Base-by-base conservation (phyloP, 225 moss, liverwort and hornwort species). In the Antitrichia curtipendula region DNA sequence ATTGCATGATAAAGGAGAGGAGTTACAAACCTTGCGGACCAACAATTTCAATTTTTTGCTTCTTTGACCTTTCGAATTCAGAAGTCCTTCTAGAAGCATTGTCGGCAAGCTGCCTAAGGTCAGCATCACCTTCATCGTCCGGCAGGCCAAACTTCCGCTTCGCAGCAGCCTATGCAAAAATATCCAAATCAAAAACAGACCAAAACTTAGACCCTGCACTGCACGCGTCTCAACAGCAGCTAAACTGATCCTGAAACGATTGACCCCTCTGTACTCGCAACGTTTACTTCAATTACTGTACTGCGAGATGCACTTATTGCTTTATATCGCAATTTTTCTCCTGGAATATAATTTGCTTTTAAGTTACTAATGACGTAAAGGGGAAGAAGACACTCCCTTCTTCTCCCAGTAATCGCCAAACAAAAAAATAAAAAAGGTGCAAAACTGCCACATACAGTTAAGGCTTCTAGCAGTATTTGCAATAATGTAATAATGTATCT, bases 51-150 rank as follows among this genome's bases (percentile, higher is more conserved):
- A 57, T 47, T 87, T 86, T 92, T 74, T 86, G 89, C 75, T 91
- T 94, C 85, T 96, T 98, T 54, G 85, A 86, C 50, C 88, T 90
- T 84, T 95, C 96, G 82, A 98, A 98, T 83, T 97, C 96, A 74
- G 89, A 91, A 75, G 84, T 87, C 82, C 91, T 93, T 74, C 88
- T 84, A 8, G 72, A 92, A 59, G 98, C 97, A 86, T 95, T 91
- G 87, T 89, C 87, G 15, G 94, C 93, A 84, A 98, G 95, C 88
- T 95, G 91, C 43, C 79, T 84, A 76, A 98, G 87, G 38, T 92
- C 96, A 58, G 49, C 88, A 60, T 93, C 95, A 64, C 90, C 97
- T 60, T 95, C 98, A 38, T 91, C 93, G 54, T 95, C 94, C 60
- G 66, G 87, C 49, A 83, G 22, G 41, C 93, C 97, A 68, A 95